Conservation (phyloP, 2,329 filamentous ascomycete species). For the Fusarium irregulare region DNA sequence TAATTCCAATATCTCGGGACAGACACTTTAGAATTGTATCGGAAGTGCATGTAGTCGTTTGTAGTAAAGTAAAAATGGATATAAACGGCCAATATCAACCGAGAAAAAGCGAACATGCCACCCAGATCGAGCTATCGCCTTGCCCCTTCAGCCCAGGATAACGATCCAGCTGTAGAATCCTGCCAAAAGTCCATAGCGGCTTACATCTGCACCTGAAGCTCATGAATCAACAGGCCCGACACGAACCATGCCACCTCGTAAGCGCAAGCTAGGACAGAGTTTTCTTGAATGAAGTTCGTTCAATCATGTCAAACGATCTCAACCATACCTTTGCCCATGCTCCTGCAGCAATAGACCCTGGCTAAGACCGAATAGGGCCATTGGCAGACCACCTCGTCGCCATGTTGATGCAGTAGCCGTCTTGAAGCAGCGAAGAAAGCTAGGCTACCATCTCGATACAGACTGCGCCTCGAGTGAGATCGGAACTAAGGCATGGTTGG, state of each 20-base stretch:
- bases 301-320: background rate
- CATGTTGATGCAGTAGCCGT: background rate
- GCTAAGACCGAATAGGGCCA: background rate
- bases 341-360: background rate
- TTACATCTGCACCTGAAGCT: conserved; percentile 6
- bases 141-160: background rate
- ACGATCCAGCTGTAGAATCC: background rate
- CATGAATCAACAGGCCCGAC: background rate
- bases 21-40: background rate
- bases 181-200: conserved; percentile 6
- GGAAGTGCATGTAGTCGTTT: background rate
- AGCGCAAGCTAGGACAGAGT: background rate
- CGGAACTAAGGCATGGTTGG: background rate
- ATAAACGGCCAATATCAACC: background rate
- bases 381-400: background rate
- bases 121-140: background rate
- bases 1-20: background rate
- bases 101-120: background rate
- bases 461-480: background rate
- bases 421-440: background rate
- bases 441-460: background rate
- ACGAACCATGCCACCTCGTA: background rate
- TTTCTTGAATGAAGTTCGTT: background rate
- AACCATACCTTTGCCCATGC: background rate
- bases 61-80: background rate